A percentile compares a stretch with the other conserved stretches of the same genome.
These are phyloP conservation scores for Lactarius indigo DNA, from an alignment of 768 basidiomycete species.

Conservation along the genomic window DNA sequence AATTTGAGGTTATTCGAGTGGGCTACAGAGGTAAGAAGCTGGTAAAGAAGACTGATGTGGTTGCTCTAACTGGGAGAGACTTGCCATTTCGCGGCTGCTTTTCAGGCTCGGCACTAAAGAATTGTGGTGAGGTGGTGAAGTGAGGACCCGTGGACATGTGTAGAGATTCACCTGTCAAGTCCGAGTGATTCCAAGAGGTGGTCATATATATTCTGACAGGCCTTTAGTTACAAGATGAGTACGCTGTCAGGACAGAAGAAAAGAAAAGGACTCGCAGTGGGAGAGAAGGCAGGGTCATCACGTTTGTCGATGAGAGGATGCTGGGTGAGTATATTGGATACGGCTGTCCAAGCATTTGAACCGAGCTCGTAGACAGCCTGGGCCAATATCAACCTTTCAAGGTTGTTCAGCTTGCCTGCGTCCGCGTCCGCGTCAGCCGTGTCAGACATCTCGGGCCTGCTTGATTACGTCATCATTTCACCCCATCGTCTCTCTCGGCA, in stretches of 20 bases:
- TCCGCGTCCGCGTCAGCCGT: background rate
- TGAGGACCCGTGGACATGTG: background rate
- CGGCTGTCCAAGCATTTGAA: slow-evolving; percentile 59
- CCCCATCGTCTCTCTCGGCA: background rate
- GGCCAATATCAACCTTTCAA: slow-evolving; percentile 78
- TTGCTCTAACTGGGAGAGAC: background rate
- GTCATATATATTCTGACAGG: slow-evolving; percentile 10
- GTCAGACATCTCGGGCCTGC: background rate
- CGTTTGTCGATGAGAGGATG: slow-evolving; percentile 63
- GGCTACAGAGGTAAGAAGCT: slow-evolving; percentile 40
- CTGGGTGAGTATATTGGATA: slow-evolving; percentile 61
- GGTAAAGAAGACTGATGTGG: slow-evolving; percentile 1
- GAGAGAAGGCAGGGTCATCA: slow-evolving; percentile 62
- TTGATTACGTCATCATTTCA: slow-evolving; percentile 10
- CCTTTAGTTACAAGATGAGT: background rate
- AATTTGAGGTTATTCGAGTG: slow-evolving; percentile 55
- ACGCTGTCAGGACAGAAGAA: slow-evolving; percentile 11
- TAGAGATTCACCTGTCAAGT: slow-evolving; percentile 8
- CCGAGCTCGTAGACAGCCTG: slow-evolving; percentile 87
- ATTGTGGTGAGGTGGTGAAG: background rate
- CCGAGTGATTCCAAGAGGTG: slow-evolving; percentile 5
- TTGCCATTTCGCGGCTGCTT: slow-evolving; percentile 50
- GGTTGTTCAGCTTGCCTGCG: slow-evolving; percentile 30
- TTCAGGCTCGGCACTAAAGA: slow-evolving; percentile 31
- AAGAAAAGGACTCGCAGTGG: slow-evolving; percentile 45